Percentiles rank a stretch among this genome's conserved stretches.
Evolutionary conservation across 2,329 filamentous ascomycete genomes (phyloP).

Genomic region (Penicillium sp.): DNA sequence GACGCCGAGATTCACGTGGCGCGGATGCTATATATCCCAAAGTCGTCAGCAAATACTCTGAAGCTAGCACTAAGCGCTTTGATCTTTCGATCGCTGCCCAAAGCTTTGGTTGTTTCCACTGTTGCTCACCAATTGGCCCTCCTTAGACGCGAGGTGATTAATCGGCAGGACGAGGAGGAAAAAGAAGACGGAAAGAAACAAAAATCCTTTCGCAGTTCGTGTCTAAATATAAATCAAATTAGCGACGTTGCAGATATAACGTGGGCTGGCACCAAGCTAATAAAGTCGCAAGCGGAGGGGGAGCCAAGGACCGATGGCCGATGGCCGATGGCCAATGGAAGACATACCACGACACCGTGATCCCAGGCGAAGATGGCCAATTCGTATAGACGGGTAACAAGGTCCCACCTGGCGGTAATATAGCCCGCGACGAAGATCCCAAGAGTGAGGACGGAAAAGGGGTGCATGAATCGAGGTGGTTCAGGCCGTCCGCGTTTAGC

Average conservation of each 20-base stretch:
- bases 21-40: constrained; percentile 66
- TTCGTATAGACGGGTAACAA: constrained; percentile 95
- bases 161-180: constrained; percentile 80
- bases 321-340: constrained; percentile 1
- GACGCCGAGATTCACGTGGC: constrained; percentile 72
- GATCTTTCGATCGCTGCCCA: neutral
- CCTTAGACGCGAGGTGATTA: constrained; percentile 74
- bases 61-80: neutral
- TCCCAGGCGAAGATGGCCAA: constrained; percentile 97
- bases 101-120: constrained; percentile 6
- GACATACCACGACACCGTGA: constrained; percentile 88
- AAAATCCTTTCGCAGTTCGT: constrained; percentile 81
- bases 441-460: constrained; percentile 91
- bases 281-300: constrained; percentile 9
- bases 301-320: constrained; percentile 5
- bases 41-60: constrained; percentile 5
- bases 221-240: constrained; percentile 53
- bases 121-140: constrained; percentile 70
- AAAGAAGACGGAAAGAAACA: constrained; percentile 79
- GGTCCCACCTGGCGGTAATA: constrained; percentile 98
- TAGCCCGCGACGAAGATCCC: constrained; percentile 99
- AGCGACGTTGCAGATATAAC: constrained; percentile 1
- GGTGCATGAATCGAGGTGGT: constrained; percentile 70
- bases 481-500: constrained; percentile 26
- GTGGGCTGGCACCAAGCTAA: constrained; percentile 1